Evolutionary conservation across 2,329 filamentous ascomycete species (phyloP).

Genomic region (Epichloe elymi): DNA sequence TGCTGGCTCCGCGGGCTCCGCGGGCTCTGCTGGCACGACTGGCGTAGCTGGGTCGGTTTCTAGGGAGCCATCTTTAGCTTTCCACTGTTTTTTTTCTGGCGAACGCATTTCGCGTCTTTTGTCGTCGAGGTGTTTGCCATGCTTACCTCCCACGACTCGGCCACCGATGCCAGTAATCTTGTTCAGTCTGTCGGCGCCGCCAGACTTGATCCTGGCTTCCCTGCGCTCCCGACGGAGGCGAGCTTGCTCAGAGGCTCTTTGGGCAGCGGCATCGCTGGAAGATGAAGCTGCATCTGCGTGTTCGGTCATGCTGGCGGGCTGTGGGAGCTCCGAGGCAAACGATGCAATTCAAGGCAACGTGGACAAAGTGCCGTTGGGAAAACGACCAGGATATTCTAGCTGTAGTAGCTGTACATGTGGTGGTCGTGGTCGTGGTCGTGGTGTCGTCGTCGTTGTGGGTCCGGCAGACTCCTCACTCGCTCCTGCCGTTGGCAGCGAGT

Average conservation of each 20-base stretch:
- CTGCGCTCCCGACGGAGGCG: conserved; percentile 66
- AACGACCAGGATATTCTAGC: too few species aligned
- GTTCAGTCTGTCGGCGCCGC: conserved; percentile 56
- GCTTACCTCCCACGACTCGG: conserved; percentile 21
- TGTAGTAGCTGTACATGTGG: too few species aligned
- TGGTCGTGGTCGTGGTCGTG: not conserved
- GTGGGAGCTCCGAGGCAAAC: not conserved
- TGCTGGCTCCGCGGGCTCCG: not conserved
- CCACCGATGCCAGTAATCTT: conserved; percentile 59
- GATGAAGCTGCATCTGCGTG: conserved; percentile 12
- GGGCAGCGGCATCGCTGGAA: conserved; percentile 26
- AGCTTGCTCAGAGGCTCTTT: conserved; percentile 49
- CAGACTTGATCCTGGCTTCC: conserved; percentile 64
- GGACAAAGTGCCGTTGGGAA: not conserved
- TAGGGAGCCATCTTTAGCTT: not conserved
- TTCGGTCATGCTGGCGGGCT: conserved; percentile 25
- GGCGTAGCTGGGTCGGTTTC: conserved; percentile 5
- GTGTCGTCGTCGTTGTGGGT: not conserved
- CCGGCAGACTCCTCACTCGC: too few species aligned
- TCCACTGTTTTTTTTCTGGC: not conserved
- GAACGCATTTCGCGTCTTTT: not conserved
- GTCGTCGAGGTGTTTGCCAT: not conserved
- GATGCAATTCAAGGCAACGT: not conserved
- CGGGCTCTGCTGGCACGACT: not conserved
- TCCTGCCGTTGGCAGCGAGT: too few species aligned